These are phyloP conservation scores for Leccinellum rugosiceps DNA, from an alignment of 768 basidiomycete genomes.

Conservation along the genomic window DNA sequence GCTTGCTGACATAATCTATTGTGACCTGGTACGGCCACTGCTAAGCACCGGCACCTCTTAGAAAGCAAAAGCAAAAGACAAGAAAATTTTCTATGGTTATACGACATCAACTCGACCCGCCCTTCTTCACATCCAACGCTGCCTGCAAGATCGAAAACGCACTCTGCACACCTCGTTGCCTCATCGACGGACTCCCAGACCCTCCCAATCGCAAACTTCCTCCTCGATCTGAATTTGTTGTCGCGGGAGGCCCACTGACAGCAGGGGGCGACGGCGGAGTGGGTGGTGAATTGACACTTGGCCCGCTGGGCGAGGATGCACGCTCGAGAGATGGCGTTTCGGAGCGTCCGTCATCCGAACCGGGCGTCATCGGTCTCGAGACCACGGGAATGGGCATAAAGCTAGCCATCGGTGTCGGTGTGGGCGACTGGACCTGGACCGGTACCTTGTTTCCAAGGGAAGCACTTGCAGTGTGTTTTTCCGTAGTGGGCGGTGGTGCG, in stretches of 20 bases:
- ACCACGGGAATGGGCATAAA: conserved; percentile 2
- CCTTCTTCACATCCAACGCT: conserved; percentile 26
- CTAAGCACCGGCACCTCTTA: no score
- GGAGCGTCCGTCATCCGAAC: conserved; percentile 34
- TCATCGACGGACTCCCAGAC: conserved; percentile 20
- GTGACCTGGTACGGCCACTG: no score
- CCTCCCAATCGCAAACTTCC: conserved; percentile 17
- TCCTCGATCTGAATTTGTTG: conserved; percentile 15
- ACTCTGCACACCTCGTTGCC: conserved; percentile 21
- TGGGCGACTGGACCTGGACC: conserved; percentile 1
- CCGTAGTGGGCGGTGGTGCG: conserved; percentile 22
- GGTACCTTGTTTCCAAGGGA: conserved; percentile 3
- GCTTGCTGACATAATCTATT: background rate
- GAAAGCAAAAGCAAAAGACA: no score
- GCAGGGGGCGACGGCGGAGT: conserved; percentile 20
- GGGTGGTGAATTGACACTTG: conserved; percentile 23
- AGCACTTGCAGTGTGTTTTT: background rate
- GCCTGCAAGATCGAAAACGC: conserved; percentile 28
- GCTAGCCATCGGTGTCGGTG: background rate
- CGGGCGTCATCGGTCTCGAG: conserved; percentile 14
- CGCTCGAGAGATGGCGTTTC: conserved; percentile 27
- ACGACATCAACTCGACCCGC: conserved; percentile 10
- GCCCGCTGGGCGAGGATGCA: conserved; percentile 22
- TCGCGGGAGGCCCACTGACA: background rate
- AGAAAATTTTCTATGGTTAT: background rate